A percentile compares a stretch with the other conserved stretches of the same genome.
Conservation (phyloP, 768 basidiomycete species). For the Serendipita sp. region DNA sequence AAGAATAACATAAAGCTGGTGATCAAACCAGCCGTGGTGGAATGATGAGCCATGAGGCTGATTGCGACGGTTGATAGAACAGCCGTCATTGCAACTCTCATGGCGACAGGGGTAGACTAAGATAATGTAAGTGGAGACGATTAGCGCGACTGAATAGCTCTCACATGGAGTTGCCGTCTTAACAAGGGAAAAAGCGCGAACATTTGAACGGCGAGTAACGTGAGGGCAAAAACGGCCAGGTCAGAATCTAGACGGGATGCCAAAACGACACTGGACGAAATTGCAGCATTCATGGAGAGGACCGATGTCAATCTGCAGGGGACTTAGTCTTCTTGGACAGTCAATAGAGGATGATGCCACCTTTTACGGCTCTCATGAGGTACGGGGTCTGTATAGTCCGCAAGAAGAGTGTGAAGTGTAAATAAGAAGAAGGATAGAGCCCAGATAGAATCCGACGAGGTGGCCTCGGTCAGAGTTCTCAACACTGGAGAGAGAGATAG, state of each 20-base stretch:
- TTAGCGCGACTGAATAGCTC: neutral
- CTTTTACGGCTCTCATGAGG: conserved; percentile 22
- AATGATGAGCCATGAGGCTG: conserved; percentile 36
- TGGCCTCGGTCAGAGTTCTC: conserved; percentile 82
- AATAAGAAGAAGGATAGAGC: conserved; percentile 79
- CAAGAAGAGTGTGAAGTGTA: conserved; percentile 62
- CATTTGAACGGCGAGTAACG: conserved; percentile 65
- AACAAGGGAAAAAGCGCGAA: conserved; percentile 78
- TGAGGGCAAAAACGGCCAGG: conserved; percentile 74
- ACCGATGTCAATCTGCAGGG: conserved; percentile 55
- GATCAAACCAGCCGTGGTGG: conserved; percentile 37
- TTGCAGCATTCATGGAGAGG: conserved; percentile 77
- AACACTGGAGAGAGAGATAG: conserved; percentile 85
- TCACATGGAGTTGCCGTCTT: conserved; percentile 34
- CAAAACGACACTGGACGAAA: conserved; percentile 84
- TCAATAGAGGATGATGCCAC: conserved; percentile 1
- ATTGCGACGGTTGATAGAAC: conserved; percentile 36
- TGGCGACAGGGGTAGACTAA: conserved; percentile 23
- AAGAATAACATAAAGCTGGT: conserved; percentile 34
- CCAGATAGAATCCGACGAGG: conserved; percentile 95
- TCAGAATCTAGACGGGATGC: conserved; percentile 78
- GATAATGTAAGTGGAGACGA: neutral
- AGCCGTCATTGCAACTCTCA: conserved; percentile 41
- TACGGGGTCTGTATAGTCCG: conserved; percentile 42
- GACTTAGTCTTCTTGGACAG: conserved; percentile 9